phyloP scores from a whole-genome alignment of 768 basidiomycete species.

The Lactarius sp. region DNA sequence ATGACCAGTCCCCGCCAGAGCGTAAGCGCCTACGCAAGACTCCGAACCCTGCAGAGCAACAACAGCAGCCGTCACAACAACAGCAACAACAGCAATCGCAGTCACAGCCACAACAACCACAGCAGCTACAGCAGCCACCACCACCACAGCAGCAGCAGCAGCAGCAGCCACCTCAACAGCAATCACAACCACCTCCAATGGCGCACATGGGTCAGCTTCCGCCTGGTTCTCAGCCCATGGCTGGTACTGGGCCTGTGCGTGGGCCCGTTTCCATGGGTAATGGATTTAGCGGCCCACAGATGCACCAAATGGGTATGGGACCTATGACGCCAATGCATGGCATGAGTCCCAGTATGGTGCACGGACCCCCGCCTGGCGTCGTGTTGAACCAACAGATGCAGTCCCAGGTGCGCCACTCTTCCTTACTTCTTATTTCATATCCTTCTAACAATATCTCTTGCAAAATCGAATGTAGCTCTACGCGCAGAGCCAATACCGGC shows the following conservation, averaged over 20 bases:
- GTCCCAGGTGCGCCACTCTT: background rate
- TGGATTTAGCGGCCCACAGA: constrained; percentile 13
- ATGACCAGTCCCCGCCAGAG: constrained; percentile 33
- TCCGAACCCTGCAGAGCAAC: constrained; percentile 29
- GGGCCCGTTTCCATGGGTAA: constrained; percentile 35
- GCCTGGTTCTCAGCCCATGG: constrained; percentile 32
- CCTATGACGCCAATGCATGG: constrained; percentile 18
- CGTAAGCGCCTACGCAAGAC: constrained; percentile 34
- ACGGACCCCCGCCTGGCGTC: constrained; percentile 6
- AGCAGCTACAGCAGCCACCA: constrained; percentile 31
- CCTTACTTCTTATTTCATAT: background rate
- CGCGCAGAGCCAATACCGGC: constrained; percentile 9
- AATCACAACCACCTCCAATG: constrained; percentile 43
- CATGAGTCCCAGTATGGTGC: constrained; percentile 16
- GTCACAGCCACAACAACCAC: constrained; percentile 16
- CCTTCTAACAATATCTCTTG: background rate
- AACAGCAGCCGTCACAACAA: constrained; percentile 26
- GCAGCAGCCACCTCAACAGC: constrained; percentile 50
- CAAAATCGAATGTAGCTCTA: constrained; percentile 3
- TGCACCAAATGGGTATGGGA: constrained; percentile 17
- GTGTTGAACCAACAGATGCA: constrained; percentile 15
- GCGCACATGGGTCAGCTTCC: constrained; percentile 35
- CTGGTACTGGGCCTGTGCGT: constrained; percentile 32
- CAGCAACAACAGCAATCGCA: constrained; percentile 33
- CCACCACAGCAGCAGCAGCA: no score